Base-by-base conservation (phyloP, 371 early-diverging fungal genomes). In the Mortierella sp. region DNA sequence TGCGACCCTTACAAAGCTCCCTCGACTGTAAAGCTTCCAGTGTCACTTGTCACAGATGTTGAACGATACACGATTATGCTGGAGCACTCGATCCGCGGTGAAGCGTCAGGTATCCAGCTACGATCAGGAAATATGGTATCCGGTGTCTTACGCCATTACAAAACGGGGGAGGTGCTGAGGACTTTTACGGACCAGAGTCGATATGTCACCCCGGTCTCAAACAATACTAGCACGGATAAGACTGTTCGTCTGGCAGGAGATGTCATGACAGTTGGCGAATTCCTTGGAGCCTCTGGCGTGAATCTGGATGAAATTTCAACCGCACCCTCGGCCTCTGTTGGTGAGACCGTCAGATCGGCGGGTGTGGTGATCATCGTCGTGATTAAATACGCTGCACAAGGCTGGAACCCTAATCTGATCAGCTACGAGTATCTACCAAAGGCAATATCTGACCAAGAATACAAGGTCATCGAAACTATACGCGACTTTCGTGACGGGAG, bases 31-130 rank as follows among this genome's bases (percentile, higher is more conserved):
- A 26, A 62, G 6, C 54, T 63, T 0, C 61, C 52, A 34, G 53
- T 63, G 0, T 61, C 64, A 10, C 47, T 72, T 19, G 78, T 82
- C 4, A 73, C 72, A 3, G 80, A 80, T 45, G 71, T 79, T 55
- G 80, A 81, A 46, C 50, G 68, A 19, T 78, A 72, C 24, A 76
- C 80, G 7, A 26, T 87, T n/a, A 80, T 78, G 79, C 58, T 87
- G 38, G 87, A 87, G 43, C 88, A 87, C 65, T 80, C 83, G 26
- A 79, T 87, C 27, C 80, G 84, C 16, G 80, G 81, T 9, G 58
- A 74, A 43, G 53, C 65, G 1, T 79, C 80, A 4, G 71, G 68
- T 2, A 27, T 81, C 8, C 70, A 81, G 46, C 53, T 79, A 21
- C 78, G 83, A 28, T 82, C 79, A 38, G 80, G 82, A 34, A 52